phyloP scores from a whole-genome alignment of 228 moss, liverwort and hornwort genomes.

The Sphagnum magellanicum region DNA sequence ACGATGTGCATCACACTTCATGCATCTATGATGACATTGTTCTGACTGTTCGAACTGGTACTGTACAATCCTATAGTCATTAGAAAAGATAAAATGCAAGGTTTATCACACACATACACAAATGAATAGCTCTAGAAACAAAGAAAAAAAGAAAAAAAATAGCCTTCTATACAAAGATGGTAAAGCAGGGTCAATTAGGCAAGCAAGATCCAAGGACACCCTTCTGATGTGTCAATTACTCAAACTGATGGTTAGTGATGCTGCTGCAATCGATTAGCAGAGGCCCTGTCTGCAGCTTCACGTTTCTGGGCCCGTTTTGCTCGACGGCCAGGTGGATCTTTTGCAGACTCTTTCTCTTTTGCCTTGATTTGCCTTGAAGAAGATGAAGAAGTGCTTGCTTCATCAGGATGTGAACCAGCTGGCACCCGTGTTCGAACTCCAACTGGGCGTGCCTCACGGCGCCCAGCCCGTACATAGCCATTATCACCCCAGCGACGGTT shows the following conservation, averaged over 20 bases:
- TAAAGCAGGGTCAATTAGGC: no score
- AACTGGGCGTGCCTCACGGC: conserved; percentile 61
- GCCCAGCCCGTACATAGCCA: conserved; percentile 61
- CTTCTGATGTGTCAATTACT: no score
- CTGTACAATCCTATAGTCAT: no score
- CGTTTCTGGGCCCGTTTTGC: conserved; percentile 73
- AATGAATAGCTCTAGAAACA: no score
- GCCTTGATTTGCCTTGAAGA: conserved; percentile 16
- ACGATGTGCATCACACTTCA: no score
- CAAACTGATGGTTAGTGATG: background rate
- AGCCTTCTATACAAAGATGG: no score
- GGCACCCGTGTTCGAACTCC: conserved; percentile 40
- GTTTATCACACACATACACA: no score
- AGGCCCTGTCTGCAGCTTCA: conserved; percentile 36
- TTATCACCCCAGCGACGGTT: conserved; percentile 72
- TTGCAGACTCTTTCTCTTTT: conserved; percentile 23
- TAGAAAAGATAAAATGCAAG: no score
- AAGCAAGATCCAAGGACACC: no score
- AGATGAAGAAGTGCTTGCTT: conserved; percentile 40
- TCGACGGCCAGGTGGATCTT: conserved; percentile 49
- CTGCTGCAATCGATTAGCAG: conserved; percentile 7
- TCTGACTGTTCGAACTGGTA: no score
- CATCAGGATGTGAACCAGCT: conserved; percentile 46
- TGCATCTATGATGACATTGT: no score
- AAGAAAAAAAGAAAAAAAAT: no score